phyloP scores from a whole-genome alignment of 1,284 basidiomycete genomes.

The Cryptococcus sp. region DNA sequence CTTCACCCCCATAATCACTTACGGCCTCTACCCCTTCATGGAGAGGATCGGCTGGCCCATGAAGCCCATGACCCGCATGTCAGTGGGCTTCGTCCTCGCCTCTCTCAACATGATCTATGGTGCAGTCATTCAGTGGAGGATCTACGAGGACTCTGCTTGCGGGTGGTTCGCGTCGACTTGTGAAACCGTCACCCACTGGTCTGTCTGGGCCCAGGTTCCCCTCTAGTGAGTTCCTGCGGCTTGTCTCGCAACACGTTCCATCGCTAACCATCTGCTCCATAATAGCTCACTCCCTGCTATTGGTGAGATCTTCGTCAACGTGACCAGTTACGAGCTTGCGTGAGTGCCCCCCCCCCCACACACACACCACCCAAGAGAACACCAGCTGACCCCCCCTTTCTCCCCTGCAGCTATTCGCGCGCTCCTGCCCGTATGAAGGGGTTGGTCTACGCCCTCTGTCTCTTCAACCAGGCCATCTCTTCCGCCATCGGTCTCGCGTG shows the following conservation, averaged over 20 bases:
- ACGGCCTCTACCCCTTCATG: slow-evolving; percentile 51
- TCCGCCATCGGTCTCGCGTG: slow-evolving; percentile 48
- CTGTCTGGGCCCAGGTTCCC: slow-evolving; percentile 52
- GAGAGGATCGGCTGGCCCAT: slow-evolving; percentile 42
- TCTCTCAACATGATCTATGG: slow-evolving; percentile 50
- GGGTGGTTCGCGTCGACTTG: slow-evolving; percentile 50
- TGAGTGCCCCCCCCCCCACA: not conserved
- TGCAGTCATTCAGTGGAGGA: slow-evolving; percentile 52
- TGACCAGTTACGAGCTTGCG: slow-evolving; percentile 54
- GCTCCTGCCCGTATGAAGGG: slow-evolving; percentile 51
- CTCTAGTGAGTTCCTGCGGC: slow-evolving; percentile 26
- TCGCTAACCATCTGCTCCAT: no score
- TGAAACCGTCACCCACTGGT: slow-evolving; percentile 29
- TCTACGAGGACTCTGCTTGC: slow-evolving; percentile 52
- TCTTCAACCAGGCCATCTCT: slow-evolving; percentile 53
- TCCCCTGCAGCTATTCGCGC: slow-evolving; percentile 42
- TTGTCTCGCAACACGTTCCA: no score
- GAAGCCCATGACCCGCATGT: slow-evolving; percentile 39
- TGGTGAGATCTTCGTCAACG: slow-evolving; percentile 54
- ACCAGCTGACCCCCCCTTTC: not conserved
- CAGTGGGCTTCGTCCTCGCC: slow-evolving; percentile 43
- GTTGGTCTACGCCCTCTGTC: slow-evolving; percentile 47
- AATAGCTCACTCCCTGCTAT: slow-evolving; percentile 49
- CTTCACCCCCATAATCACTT: slow-evolving; percentile 51
- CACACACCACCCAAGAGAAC: not conserved